Evolutionary conservation across 2,329 filamentous ascomycete species (phyloP).

Genomic region (Sphaceloma murrayae): DNA sequence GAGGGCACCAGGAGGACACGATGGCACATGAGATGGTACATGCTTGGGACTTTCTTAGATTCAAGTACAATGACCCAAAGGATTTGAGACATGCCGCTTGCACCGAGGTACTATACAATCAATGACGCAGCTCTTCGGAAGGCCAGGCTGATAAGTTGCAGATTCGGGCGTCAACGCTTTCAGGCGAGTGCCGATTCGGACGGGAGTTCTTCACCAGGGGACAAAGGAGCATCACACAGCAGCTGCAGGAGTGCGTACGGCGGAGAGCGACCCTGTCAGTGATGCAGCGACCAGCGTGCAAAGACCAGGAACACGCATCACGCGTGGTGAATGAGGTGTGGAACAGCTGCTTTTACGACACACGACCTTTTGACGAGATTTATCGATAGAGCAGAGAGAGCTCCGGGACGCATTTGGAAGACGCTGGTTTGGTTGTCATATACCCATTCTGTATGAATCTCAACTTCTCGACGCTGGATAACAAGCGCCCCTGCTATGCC

Average conservation of each 20-base stretch:
- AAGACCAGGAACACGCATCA: conserved; percentile 74
- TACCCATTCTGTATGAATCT: conserved; percentile 16
- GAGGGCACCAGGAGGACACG: conserved; percentile 74
- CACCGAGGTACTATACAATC: conserved; percentile 81
- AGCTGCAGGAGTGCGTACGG: conserved; percentile 88
- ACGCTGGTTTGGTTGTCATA: conserved; percentile 8
- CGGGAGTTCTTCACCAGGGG: conserved; percentile 75
- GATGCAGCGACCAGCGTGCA: conserved; percentile 65
- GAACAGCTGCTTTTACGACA: conserved; percentile 93
- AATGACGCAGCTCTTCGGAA: too few species aligned
- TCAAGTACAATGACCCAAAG: conserved; percentile 70
- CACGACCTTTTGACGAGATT: conserved; percentile 91
- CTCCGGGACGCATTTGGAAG: background rate
- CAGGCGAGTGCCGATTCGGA: conserved; percentile 85
- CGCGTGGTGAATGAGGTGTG: conserved; percentile 95
- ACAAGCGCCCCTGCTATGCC: conserved; percentile 4
- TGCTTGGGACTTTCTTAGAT: conserved; percentile 33
- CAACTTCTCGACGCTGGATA: conserved; percentile 11
- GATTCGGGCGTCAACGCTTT: conserved; percentile 88
- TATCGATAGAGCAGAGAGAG: conserved; percentile 68
- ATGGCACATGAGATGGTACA: conserved; percentile 21
- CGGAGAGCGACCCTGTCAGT: conserved; percentile 71
- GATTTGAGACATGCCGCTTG: conserved; percentile 84
- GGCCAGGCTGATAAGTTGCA: conserved; percentile 9
- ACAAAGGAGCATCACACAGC: conserved; percentile 82